A percentile compares a stretch with the other conserved stretches of the same genome.
These are phyloP conservation scores for Moesziomyces antarcticus DNA, from an alignment of 1,284 basidiomycete genomes.

Conservation along the genomic window DNA sequence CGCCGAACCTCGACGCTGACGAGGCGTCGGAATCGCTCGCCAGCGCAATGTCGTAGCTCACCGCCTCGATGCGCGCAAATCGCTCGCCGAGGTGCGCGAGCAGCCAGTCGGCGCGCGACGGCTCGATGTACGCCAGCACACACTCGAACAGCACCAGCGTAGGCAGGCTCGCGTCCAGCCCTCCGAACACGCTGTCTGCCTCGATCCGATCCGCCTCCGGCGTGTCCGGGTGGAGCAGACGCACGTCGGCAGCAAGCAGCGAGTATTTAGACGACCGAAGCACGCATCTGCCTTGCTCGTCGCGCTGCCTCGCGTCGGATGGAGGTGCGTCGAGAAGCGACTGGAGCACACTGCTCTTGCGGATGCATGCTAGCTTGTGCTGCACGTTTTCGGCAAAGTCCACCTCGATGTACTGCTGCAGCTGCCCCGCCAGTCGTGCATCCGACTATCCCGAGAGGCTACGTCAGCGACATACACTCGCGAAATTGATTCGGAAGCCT, in stretches of 20 bases:
- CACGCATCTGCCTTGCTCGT: background rate
- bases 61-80: slow-evolving; percentile 19
- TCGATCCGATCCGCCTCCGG: slow-evolving; percentile 7
- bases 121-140: slow-evolving; percentile 61
- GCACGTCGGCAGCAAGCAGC: slow-evolving; percentile 38
- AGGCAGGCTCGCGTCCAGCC: slow-evolving; percentile 28
- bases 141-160: slow-evolving; percentile 66
- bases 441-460: slow-evolving; percentile 66
- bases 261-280: slow-evolving; percentile 27
- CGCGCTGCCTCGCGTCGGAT: background rate
- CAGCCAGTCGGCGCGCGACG: slow-evolving; percentile 39
- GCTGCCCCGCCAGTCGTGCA: slow-evolving; percentile 56
- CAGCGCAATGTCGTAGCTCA: slow-evolving; percentile 65
- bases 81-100: slow-evolving; percentile 27
- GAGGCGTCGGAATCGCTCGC: slow-evolving; percentile 36
- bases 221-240: slow-evolving; percentile 20
- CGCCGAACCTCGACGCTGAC: slow-evolving; percentile 50
- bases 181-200: slow-evolving; percentile 17
- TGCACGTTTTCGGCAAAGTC: slow-evolving; percentile 87
- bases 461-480: too few relatives aligned
- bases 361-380: slow-evolving; percentile 84
- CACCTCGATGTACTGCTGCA: slow-evolving; percentile 81
- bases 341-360: slow-evolving; percentile 75
- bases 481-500: too few relatives aligned
- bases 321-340: slow-evolving; percentile 9